Evolutionary conservation across 176 grass and related monocot species (phyloP).

Genomic region (maize (Zea mays)): DNA sequence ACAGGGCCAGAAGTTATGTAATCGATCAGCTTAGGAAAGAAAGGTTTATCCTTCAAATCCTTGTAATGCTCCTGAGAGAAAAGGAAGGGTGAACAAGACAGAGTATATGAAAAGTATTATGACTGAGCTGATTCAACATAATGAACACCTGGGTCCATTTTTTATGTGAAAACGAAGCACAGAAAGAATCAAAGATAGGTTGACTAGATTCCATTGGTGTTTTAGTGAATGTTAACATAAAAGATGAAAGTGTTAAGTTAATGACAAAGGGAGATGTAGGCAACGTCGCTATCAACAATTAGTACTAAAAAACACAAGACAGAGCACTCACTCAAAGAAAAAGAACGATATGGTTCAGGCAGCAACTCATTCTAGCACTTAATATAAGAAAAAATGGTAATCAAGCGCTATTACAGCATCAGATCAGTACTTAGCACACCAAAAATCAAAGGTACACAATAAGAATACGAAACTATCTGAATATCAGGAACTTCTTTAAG

Average conservation of each 20-base stretch:
- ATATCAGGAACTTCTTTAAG: not conserved
- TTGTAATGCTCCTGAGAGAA: constrained; percentile 89
- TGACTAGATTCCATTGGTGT: not conserved
- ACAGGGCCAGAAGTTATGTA: constrained; percentile 97
- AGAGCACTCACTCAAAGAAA: not conserved
- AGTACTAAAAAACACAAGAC: not conserved
- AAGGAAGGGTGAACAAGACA: constrained; percentile 11
- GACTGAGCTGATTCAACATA: not conserved
- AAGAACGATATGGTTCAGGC: not conserved
- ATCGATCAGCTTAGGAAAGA: constrained; percentile 72
- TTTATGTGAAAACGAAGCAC: not conserved
- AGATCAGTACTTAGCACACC: not conserved
- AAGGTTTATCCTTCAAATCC: constrained; percentile 82
- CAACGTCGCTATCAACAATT: not conserved
- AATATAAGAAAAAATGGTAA: not conserved
- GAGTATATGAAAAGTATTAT: not conserved
- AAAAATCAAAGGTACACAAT: not conserved
- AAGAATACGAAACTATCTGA: not conserved
- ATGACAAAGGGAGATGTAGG: not conserved
- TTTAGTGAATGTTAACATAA: not conserved
- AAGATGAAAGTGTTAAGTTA: constrained; percentile 1
- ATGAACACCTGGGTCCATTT: not conserved
- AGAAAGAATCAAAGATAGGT: not conserved
- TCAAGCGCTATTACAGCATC: not conserved
- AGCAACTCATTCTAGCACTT: not conserved